Evolutionary conservation across 208 protist genomes (phyloP), one percentile per base, ranked within the genome.

Genomic region (Kentomonas sorsogonicus): DNA sequence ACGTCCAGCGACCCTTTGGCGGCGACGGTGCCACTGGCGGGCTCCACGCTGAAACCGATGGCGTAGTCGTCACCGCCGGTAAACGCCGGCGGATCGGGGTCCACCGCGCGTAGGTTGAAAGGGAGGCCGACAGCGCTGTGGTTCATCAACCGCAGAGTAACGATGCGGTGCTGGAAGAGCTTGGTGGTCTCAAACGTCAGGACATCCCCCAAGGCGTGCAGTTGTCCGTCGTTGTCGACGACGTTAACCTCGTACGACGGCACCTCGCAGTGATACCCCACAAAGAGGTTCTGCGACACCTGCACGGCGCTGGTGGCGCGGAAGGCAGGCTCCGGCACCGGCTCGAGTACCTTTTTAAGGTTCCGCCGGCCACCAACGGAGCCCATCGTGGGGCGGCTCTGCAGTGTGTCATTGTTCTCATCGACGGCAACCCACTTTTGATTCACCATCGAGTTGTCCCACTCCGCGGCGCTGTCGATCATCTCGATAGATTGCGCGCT

Each of bases 161-260:
- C 69, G 5, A 77, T 67, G 11, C 94, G 74, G 33, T 72, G 74
- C 75, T 98, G 93, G 68, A 98, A 98, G 62, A 99, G 91, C 62
- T 97, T 95, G 26, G 96, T 98, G 25, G 68, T 64, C 7, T 70
- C 58, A 54, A 98, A 99, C 2, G 47, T 50, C 7, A 98, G 78
- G 1, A 34, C 40, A 2, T 46, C 36, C 9, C 40, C 5, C 13
- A 63, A 40, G 26, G 13, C 38, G 15, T 74, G 40, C 36, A 79
- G 50, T 25, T 69, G 22, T 33, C 69, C 62, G 52, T 68, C 64
- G 26, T 53, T 57, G 62, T 72, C 60, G 15, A 72, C 60, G 15
- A 89, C 46, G 20, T 59, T 50, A 5, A 91, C 18, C 33, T 74
- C 61, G 53, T 86, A 94, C 6, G 66, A 56, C 22, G 88, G 74